phyloP scores from a whole-genome alignment of 306 rosid species.

The Sphenostylis stenocarpa region DNA sequence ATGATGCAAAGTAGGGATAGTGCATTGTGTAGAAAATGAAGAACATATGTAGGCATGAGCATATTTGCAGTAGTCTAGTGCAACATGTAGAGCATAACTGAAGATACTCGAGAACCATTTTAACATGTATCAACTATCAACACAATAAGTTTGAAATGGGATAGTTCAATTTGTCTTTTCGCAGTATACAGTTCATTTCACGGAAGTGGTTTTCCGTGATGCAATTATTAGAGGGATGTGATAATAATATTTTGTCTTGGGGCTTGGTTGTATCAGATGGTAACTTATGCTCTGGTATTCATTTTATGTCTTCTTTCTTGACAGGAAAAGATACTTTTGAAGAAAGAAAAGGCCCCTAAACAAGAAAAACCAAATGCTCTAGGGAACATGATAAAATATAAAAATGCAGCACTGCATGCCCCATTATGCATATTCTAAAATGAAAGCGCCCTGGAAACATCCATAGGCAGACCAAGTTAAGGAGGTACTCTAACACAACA shows the following conservation, averaged over 20 bases:
- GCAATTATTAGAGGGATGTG: slow-evolving; percentile 1
- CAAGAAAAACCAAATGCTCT: too few relatives aligned
- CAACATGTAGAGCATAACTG: not conserved
- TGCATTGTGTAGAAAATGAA: not conserved
- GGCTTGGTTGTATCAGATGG: too few relatives aligned
- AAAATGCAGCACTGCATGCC: too few relatives aligned
- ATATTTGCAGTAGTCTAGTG: not conserved
- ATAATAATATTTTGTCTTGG: too few relatives aligned
- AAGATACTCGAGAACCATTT: not conserved
- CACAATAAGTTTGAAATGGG: not conserved
- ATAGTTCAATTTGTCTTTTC: slow-evolving; percentile 2
- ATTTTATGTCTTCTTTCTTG: too few relatives aligned
- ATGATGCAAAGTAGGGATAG: not conserved
- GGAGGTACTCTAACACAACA: too few relatives aligned
- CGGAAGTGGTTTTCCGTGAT: not conserved
- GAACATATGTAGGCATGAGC: not conserved
- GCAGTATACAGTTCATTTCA: not conserved
- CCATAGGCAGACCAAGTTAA: too few relatives aligned
- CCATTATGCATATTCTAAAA: too few relatives aligned
- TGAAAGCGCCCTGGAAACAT: too few relatives aligned
- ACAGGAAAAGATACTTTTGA: too few relatives aligned
- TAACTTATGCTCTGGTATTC: not conserved
- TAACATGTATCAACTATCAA: not conserved
- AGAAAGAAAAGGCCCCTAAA: too few relatives aligned
- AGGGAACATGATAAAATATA: too few relatives aligned